A percentile compares a stretch with the other conserved stretches of the same genome.
Conservation (phyloP, 257 asterid species). For the Buddleja alternifolia region DNA sequence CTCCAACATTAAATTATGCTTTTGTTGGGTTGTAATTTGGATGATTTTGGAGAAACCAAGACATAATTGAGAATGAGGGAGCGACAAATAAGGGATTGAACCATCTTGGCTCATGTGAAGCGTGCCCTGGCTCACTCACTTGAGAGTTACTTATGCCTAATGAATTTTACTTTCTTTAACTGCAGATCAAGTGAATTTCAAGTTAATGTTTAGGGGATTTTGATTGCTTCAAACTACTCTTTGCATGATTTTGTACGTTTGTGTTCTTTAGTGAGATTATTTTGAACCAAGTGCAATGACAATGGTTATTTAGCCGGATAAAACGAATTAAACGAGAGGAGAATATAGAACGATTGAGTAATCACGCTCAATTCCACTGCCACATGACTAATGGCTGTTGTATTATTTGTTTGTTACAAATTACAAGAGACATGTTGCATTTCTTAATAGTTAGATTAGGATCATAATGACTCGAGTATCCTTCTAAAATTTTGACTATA, state of each 20-base stretch:
- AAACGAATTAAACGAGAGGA: no score
- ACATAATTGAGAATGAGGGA: constrained; percentile 28
- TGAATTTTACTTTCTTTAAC: constrained; percentile 47
- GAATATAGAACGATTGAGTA: no score
- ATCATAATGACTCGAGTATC: no score
- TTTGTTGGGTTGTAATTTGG: constrained; percentile 9
- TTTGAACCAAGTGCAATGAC: background rate
- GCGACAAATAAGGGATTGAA: constrained; percentile 21
- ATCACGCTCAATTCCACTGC: no score
- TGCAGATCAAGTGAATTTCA: constrained; percentile 53
- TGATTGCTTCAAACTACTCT: constrained; percentile 42
- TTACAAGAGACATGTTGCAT: no score
- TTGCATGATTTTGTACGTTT: constrained; percentile 38
- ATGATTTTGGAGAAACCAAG: constrained; percentile 40
- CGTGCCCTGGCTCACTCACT: constrained; percentile 18
- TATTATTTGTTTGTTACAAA: no score
- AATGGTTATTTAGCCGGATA: no score
- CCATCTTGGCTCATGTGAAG: constrained; percentile 37
- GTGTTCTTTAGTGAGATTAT: background rate
- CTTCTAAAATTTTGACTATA: no score
- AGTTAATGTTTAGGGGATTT: constrained; percentile 45
- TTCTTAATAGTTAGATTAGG: no score
- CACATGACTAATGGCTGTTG: no score
- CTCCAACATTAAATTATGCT: no score
- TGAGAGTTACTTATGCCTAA: constrained; percentile 24